A percentile compares a stretch with the other conserved stretches of the same genome.
These are phyloP conservation scores for Umbilicus rupestris DNA, from an alignment of 164 flowering plant species.

Conservation along the genomic window DNA sequence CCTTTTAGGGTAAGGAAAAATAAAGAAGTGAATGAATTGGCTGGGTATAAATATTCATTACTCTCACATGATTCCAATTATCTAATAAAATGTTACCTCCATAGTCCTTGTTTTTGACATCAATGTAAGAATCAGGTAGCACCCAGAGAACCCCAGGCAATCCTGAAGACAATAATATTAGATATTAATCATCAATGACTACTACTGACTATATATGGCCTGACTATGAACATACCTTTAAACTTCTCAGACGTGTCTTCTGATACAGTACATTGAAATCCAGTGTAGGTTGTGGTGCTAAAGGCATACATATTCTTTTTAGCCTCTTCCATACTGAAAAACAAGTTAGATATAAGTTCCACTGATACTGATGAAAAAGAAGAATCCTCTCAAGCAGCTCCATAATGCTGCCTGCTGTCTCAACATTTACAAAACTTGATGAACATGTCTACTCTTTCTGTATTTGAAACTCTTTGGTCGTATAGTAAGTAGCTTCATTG, in stretches of 20 bases:
- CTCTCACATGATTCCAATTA: neutral
- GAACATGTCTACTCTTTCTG: too few species aligned
- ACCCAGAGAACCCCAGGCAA: constrained; percentile 99
- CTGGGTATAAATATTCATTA: neutral
- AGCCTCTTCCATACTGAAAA: constrained; percentile 87
- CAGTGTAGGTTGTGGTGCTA: constrained; percentile 96
- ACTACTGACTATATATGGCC: neutral
- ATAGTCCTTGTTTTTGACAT: constrained; percentile 95
- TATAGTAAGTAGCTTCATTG: too few species aligned
- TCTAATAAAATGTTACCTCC: constrained; percentile 48
- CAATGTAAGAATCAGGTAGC: constrained; percentile 87
- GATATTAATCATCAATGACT: neutral
- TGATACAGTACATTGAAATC: constrained; percentile 88
- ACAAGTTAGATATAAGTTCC: neutral
- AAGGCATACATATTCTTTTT: constrained; percentile 99
- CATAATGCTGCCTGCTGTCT: neutral
- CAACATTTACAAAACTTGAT: too few species aligned
- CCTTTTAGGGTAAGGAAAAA: constrained; percentile 29
- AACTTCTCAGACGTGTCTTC: constrained; percentile 94
- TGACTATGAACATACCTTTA: constrained; percentile 40
- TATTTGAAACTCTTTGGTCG: too few species aligned
- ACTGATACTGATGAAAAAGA: neutral
- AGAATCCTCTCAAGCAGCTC: neutral
- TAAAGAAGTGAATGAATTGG: neutral
- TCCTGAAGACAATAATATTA: constrained; percentile 27